Conservation (phyloP, 371 early-diverging fungal species). For the Sporodiniella umbellata region DNA sequence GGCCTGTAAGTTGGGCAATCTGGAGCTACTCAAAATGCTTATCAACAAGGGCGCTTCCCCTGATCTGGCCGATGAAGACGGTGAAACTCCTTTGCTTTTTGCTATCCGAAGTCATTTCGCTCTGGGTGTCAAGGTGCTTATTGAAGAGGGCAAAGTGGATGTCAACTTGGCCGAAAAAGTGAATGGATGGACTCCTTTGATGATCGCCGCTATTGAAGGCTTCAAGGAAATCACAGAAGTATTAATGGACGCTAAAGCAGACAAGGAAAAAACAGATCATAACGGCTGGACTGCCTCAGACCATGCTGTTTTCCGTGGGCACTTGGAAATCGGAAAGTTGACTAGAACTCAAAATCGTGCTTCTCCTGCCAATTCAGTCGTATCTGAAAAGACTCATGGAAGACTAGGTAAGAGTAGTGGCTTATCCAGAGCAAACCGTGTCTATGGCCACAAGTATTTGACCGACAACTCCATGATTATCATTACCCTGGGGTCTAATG, state of each 20-base stretch:
- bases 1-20: conserved; percentile 56
- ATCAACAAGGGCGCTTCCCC: conserved; percentile 52
- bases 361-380: not conserved
- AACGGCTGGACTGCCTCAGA: conserved; percentile 69
- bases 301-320: conserved; percentile 66
- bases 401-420: conserved; percentile 11
- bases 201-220: conserved; percentile 63
- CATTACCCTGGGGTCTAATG: conserved; percentile 68
- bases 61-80: conserved; percentile 60
- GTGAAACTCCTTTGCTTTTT: conserved; percentile 62
- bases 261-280: conserved; percentile 44
- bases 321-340: conserved; percentile 46
- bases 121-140: conserved; percentile 51
- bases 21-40: conserved; percentile 43
- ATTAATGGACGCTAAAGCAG: conserved; percentile 54
- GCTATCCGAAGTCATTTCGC: conserved; percentile 53
- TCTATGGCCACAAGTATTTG: conserved; percentile 68
- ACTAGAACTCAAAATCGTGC: conserved; percentile 33
- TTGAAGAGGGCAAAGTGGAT: conserved; percentile 35
- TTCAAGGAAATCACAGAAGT: conserved; percentile 45
- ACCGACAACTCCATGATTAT: conserved; percentile 63
- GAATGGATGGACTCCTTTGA: conserved; percentile 67
- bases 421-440: conserved; percentile 37
- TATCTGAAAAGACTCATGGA: too few relatives aligned
- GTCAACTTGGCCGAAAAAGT: conserved; percentile 39